phyloP scores from a whole-genome alignment of 2,329 filamentous ascomycete species.

The Aspergillus sp. region DNA sequence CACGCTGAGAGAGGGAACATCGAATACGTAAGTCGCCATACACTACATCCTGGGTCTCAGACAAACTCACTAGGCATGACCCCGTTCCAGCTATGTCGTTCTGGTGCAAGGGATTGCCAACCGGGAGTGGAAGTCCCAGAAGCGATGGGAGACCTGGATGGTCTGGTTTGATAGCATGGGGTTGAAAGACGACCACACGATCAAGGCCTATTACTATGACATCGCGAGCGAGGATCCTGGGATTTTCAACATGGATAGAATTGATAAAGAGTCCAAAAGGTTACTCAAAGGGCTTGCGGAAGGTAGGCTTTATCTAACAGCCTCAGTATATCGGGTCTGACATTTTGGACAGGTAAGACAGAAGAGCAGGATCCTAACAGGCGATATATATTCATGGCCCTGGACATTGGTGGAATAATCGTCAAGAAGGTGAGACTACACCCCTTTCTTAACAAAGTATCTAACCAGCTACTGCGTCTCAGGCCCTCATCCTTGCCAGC shows the following conservation, averaged over 20 bases:
- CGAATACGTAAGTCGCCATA: not conserved
- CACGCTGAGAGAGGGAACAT: not conserved
- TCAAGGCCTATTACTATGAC: not conserved
- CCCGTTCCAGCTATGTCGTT: not conserved
- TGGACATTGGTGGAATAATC: not conserved
- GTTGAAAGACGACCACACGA: not conserved
- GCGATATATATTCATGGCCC: not conserved
- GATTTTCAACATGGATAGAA: not conserved
- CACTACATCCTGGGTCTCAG: no score
- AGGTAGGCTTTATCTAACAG: no score
- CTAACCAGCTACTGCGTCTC: not conserved
- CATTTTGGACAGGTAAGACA: not conserved
- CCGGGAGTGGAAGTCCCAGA: not conserved
- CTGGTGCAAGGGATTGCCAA: not conserved
- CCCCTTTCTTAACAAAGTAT: not conserved
- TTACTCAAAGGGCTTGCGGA: not conserved
- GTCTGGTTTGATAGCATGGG: not conserved
- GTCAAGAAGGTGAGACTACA: not conserved
- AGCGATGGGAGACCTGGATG: not conserved
- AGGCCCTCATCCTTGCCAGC: not conserved
- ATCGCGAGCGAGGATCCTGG: not conserved
- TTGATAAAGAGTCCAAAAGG: not conserved
- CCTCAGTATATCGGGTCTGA: no score
- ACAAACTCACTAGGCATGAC: not conserved
- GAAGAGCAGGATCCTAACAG: not conserved